Percentiles rank a stretch among this genome's conserved stretches.
Conservation (phyloP, 2,329 filamentous ascomycete species). For the Neofusicoccum kwambonambiense region DNA sequence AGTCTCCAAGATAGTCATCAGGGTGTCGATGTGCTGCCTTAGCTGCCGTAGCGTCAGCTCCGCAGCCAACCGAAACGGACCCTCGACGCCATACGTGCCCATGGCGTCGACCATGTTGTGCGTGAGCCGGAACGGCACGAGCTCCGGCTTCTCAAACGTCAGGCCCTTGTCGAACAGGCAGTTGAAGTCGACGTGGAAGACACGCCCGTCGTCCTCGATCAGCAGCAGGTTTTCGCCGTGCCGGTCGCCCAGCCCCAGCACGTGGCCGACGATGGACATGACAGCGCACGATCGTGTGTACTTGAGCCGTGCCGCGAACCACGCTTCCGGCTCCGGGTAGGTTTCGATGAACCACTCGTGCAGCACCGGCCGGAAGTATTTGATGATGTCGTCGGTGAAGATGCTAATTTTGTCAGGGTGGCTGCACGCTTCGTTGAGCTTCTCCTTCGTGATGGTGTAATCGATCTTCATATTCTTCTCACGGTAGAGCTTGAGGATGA, state of each 20-base stretch:
- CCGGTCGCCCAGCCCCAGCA: constrained; percentile 87
- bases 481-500: constrained; percentile 75
- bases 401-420: constrained; percentile 60
- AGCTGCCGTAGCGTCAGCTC: constrained; percentile 84
- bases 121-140: constrained; percentile 92
- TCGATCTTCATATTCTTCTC: constrained; percentile 68
- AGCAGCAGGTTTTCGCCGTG: constrained; percentile 97
- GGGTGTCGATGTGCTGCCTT: constrained; percentile 87
- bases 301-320: constrained; percentile 83
- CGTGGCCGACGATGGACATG: constrained; percentile 99
- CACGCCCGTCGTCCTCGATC: constrained; percentile 87
- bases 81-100: constrained; percentile 88
- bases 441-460: constrained; percentile 63
- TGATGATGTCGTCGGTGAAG: constrained; percentile 64
- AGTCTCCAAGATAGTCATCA: constrained; percentile 96
- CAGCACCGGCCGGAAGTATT: constrained; percentile 76
- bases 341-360: constrained; percentile 95
- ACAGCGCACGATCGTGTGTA: constrained; percentile 95
- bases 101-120: constrained; percentile 99
- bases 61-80: constrained; percentile 85
- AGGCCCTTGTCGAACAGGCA: constrained; percentile 98
- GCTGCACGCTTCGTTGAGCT: constrained; percentile 62
- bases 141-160: constrained; percentile 91
- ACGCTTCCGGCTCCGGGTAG: constrained; percentile 87
- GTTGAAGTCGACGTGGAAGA: constrained; percentile 99